Base-by-base conservation (phyloP, 129 eudicot genomes). In the Silybum marianum region DNA sequence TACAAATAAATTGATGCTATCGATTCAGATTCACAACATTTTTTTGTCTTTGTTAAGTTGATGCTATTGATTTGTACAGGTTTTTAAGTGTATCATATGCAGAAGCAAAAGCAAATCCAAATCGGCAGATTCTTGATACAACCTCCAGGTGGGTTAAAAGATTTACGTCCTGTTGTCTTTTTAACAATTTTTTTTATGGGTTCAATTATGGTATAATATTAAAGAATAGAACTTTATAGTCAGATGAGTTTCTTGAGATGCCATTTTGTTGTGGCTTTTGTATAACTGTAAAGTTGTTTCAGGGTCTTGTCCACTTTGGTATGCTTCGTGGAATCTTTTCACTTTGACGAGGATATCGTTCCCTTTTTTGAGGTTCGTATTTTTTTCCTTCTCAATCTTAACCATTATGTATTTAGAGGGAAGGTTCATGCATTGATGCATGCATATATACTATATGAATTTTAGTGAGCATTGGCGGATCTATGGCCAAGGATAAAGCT, bases 251-350 rank as follows among this genome's bases (percentile, higher is more conserved):
- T 82, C 72, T 69, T 60, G 40, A 19, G 19, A 14, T 13, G 11
- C 10, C 44, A 13, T 51, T n/a, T 26, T 70, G 4, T 73, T 63
- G 18, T 81, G 51, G 75, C 30, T 16, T 51, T 71, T 42, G 46
- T 77, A 67, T 73, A 19, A 84, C 24, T 66, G 26, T 67, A 66
- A 34, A 85, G 2, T 70, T 42, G 18, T 85, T 87, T 82, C 90
- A 93, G 97, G 85, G 76, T 88, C 34, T 85, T 90, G 39, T 84
- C 90, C 42, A 74, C 84, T 9, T 76, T 93, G 86, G 80, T 66
- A 39, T 80, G 46, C 63, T 73, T 91, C 10, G 83, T 87, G 38
- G 86, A 82, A 74, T 77, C 87, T 82, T 78, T 90, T 72, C 85
- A 66, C 78, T 85, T 77, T 81, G 83, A 87, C 58, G 90, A 91